Evolutionary conservation across 148 eudicot genomes (phyloP).

Genomic region (Limonium bicolor): DNA sequence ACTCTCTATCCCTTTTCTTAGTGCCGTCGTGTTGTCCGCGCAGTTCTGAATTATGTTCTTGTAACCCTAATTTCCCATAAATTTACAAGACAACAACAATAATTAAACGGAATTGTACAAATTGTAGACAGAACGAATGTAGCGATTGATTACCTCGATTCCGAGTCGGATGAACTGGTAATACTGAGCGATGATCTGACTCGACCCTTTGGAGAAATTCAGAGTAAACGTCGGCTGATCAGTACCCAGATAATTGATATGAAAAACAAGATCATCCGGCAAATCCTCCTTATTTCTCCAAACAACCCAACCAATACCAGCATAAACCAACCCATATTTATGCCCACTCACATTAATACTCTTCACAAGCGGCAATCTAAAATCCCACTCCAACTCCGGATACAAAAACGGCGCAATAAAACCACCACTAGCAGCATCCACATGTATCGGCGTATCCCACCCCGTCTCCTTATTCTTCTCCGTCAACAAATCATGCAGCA

Average conservation of each 20-base stretch:
- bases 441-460: conserved; percentile 45
- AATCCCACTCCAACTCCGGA: conserved; percentile 36
- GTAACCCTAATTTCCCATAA: conserved; percentile 15
- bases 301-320: conserved; percentile 35
- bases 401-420: conserved; percentile 33
- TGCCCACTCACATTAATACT: conserved; percentile 43
- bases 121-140: not conserved
- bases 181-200: conserved; percentile 35
- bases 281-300: conserved; percentile 38
- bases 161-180: conserved; percentile 33
- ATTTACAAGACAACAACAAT: not conserved
- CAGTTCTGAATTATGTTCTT: conserved; percentile 27
- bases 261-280: conserved; percentile 36
- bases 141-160: conserved; percentile 14
- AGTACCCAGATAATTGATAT: conserved; percentile 33
- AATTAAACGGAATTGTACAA: too few relatives aligned
- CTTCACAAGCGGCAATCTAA: conserved; percentile 28
- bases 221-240: conserved; percentile 42
- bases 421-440: conserved; percentile 42
- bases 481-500: conserved; percentile 16
- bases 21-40: conserved; percentile 16
- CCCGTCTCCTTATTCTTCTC: conserved; percentile 29
- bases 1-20: conserved; percentile 15
- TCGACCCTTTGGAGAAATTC: conserved; percentile 43
- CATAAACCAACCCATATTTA: conserved; percentile 36